These are phyloP conservation scores for Ministeria vibrans DNA, from an alignment of 78 protist species.

Conservation along the genomic window DNA sequence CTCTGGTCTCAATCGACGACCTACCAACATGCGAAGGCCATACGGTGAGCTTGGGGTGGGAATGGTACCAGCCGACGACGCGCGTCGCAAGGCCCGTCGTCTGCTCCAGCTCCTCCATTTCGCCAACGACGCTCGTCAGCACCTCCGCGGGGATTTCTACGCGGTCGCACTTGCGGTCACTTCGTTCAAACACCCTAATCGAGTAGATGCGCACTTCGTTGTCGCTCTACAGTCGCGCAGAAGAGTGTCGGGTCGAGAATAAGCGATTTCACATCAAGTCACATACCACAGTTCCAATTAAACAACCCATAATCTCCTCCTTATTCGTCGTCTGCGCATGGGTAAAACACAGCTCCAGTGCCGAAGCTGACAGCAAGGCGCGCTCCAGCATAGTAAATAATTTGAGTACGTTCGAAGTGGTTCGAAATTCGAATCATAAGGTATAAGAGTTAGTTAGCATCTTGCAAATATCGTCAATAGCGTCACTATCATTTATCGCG, in stretches of 20 bases:
- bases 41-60: not conserved
- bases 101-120: not conserved
- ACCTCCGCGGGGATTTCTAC: not conserved
- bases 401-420: no score
- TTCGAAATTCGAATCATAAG: no score
- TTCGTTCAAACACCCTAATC: not conserved
- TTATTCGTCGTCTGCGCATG: not conserved
- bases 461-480: no score
- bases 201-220: not conserved
- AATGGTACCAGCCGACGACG: slow-evolving; percentile 6
- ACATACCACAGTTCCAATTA: not conserved
- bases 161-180: not conserved
- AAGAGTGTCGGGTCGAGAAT: not conserved
- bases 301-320: not conserved
- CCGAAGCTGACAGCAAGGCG: not conserved
- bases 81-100: not conserved
- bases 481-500: no score
- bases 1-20: not conserved
- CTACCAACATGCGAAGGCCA: not conserved
- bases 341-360: not conserved
- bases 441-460: no score
- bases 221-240: not conserved
- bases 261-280: not conserved
- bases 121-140: not conserved
- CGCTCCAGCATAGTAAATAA: not conserved